Evolutionary conservation across 768 basidiomycete species (phyloP), one percentile per base, ranked within the genome.

Genomic region (Suillus brevipes): DNA sequence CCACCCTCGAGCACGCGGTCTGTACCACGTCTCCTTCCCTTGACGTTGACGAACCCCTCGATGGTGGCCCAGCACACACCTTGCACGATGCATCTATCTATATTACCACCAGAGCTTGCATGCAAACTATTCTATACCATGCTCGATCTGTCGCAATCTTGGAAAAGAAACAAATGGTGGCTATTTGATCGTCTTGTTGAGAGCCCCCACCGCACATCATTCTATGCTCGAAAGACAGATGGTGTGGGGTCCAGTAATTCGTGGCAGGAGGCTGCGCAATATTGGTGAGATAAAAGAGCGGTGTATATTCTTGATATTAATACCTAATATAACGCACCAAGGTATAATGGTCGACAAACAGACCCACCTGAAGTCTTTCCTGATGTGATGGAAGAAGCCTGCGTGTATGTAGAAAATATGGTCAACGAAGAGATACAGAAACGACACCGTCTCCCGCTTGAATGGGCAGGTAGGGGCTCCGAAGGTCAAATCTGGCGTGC

Each of bases 111-210:
- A 3, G 88, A 92, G 56, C 83, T 94, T 20, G 92, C 93, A 0
- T 92, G 85, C 72, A 81, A 80, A 59, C 79, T 94, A 25, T 94
- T 91, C 74, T 88, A 93, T 67, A 82, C 81, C 0, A 89, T 94
- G 90, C 65, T 89, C 16, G 81, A 87, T 57, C 78, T 81, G 18
- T 87, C 91, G 23, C 80, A 76, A 47, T 70, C 75, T 9, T 94
- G 92, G 92, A 78, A 83, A 66, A 80, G 86, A 59, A 92, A 90
- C 66, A 90, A 87, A 69, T 94, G 92, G 93, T 94, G 89, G 88
- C 81, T 94, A 23, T 89, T 91, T 74, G 91, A 94, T 70, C 82
- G 87, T 25, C 66, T 94, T 16, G 93, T 94, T 2, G 91, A 94
- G 76, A 92, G 90, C 69, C 91, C 92, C 4, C 92, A 94, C 77